Conservation (phyloP, 139 green algal species). For the Chlorella sp. region DNA sequence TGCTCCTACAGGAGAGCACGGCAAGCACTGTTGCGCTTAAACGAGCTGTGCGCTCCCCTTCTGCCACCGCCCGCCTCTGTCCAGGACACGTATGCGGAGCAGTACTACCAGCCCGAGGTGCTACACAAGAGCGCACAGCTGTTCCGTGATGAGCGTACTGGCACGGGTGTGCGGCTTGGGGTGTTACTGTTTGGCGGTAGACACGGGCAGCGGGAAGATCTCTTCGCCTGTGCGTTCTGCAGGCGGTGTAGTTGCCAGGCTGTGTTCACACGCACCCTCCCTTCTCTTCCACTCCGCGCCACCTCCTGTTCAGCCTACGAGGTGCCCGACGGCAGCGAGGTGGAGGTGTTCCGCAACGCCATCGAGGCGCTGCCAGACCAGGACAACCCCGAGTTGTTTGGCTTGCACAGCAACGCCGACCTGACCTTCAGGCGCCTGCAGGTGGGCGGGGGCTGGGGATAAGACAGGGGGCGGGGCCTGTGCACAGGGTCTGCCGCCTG, state of each 20-base stretch:
- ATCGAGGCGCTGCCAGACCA: constrained; percentile 87
- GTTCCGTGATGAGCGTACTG: constrained; percentile 67
- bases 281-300: too few species aligned
- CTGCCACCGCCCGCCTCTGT: not conserved
- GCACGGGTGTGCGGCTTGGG: constrained; percentile 32
- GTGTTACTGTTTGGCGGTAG: too few species aligned
- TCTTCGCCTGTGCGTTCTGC: too few species aligned
- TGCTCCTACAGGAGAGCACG: too few species aligned
- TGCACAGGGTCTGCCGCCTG: too few species aligned
- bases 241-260: too few species aligned
- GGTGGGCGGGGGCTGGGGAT: too few species aligned
- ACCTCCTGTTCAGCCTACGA: constrained; percentile 59
- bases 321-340: constrained; percentile 81
- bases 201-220: too few species aligned
- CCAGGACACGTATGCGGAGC: constrained; percentile 95
- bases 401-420: constrained; percentile 95
- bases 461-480: too few species aligned
- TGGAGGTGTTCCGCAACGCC: constrained; percentile 79
- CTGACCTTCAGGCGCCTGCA: constrained; percentile 94
- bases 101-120: constrained; percentile 66
- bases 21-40: too few species aligned
- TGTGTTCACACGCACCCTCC: too few species aligned
- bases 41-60: too few species aligned
- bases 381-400: constrained; percentile 94
- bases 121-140: constrained; percentile 53